Conservation (phyloP, 179 eudicot genomes). For the Spergularia azorica region DNA sequence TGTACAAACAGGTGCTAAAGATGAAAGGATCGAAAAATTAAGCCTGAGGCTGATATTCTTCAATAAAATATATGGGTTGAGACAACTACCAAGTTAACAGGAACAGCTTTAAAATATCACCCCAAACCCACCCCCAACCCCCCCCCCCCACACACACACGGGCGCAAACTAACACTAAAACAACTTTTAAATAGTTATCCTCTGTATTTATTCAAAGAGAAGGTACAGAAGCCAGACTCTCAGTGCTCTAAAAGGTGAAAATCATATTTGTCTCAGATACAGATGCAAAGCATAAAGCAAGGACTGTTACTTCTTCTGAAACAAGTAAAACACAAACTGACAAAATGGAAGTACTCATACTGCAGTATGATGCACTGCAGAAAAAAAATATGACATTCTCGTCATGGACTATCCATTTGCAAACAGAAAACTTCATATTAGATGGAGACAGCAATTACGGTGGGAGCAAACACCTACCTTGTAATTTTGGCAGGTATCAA, state of each 20-base stretch:
- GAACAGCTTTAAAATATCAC: background rate
- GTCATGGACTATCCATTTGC: background rate
- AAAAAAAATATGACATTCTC: constrained; percentile 1
- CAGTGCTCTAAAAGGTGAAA: background rate
- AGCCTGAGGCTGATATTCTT: background rate
- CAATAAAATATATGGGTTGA: too few species aligned
- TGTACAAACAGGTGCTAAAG: background rate
- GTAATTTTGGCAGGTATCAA: constrained; percentile 91
- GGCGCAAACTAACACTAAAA: too few species aligned
- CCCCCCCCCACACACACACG: too few species aligned
- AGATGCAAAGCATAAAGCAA: constrained; percentile 7
- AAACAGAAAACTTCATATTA: background rate
- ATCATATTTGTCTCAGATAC: background rate
- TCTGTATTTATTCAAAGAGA: background rate
- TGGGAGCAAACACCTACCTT: constrained; percentile 50
- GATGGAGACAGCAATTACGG: background rate
- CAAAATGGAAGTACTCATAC: background rate
- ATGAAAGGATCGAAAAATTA: background rate
- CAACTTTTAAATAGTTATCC: too few species aligned
- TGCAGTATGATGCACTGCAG: background rate
- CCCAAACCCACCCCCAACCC: too few species aligned
- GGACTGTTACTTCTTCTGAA: background rate
- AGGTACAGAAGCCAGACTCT: background rate
- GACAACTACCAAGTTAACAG: background rate
- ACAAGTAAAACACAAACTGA: background rate